Conservation (phyloP, 331 rosid species). For the Dryas integrifolia region DNA sequence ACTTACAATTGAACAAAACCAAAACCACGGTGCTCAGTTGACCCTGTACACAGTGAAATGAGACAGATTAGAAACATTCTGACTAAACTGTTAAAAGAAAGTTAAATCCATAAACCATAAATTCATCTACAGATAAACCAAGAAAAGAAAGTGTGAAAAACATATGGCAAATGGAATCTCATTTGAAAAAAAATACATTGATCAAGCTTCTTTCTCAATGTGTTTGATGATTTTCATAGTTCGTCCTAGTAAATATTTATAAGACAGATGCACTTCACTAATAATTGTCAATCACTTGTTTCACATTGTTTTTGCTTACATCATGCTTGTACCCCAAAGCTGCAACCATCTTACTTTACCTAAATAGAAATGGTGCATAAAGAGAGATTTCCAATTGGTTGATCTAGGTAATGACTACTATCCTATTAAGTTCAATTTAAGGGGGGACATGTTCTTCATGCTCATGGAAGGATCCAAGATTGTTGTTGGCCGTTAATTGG, state of each 20-base stretch:
- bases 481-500: neutral
- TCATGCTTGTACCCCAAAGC: neutral
- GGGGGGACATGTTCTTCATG: neutral
- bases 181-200: neutral
- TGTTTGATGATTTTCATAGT: neutral
- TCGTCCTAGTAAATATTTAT: neutral
- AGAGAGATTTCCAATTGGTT: neutral
- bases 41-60: conserved; percentile 48
- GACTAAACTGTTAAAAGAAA: neutral
- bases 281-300: neutral
- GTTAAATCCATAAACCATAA: neutral
- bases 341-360: neutral
- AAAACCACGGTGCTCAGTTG: conserved; percentile 72
- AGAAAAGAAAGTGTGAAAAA: neutral
- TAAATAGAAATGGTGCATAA: neutral
- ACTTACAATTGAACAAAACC: conserved; percentile 90
- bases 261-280: neutral
- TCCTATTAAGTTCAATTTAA: neutral
- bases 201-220: neutral
- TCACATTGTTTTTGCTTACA: neutral
- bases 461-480: neutral
- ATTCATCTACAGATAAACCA: neutral
- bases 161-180: neutral
- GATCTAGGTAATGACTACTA: neutral
- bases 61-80: conserved; percentile 5